Conservation (phyloP, 768 basidiomycete genomes). For the Gloeophyllum trabeum region DNA sequence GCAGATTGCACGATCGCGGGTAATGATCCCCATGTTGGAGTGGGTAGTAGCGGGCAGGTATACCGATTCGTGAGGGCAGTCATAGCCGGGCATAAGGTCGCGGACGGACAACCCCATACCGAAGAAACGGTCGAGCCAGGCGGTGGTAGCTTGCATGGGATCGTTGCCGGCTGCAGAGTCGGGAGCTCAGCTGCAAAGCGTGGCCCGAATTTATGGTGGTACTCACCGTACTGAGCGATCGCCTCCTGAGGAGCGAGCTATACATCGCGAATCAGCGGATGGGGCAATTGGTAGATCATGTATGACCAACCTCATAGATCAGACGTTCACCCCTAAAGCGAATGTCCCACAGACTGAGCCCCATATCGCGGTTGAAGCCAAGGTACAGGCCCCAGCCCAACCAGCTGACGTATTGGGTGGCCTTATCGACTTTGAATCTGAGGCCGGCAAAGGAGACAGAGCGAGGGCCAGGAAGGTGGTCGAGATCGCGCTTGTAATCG, state of each 20-base stretch:
- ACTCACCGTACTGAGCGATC: slow-evolving; percentile 42
- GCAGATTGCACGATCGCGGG: slow-evolving; percentile 45
- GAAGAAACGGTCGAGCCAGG: slow-evolving; percentile 53
- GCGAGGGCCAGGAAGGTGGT: slow-evolving; percentile 53
- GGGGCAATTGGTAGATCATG: neutral
- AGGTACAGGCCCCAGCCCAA: slow-evolving; percentile 56
- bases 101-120: slow-evolving; percentile 32
- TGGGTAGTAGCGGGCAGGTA: slow-evolving; percentile 50
- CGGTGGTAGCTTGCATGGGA: slow-evolving; percentile 48
- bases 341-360: slow-evolving; percentile 48
- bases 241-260: slow-evolving; percentile 54
- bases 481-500: slow-evolving; percentile 40
- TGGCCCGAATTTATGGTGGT: neutral
- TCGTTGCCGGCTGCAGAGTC: slow-evolving; percentile 37
- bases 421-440: slow-evolving; percentile 42
- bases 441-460: slow-evolving; percentile 48
- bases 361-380: slow-evolving; percentile 53
- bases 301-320: slow-evolving; percentile 40
- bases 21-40: slow-evolving; percentile 28
- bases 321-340: slow-evolving; percentile 46
- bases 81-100: slow-evolving; percentile 56
- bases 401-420: slow-evolving; percentile 49
- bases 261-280: neutral
- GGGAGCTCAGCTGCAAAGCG: neutral
- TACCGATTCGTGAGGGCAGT: slow-evolving; percentile 52